These are phyloP conservation scores for Meyerozyma carpophila DNA, from an alignment of 1,139 yeast genomes.

Conservation along the genomic window DNA sequence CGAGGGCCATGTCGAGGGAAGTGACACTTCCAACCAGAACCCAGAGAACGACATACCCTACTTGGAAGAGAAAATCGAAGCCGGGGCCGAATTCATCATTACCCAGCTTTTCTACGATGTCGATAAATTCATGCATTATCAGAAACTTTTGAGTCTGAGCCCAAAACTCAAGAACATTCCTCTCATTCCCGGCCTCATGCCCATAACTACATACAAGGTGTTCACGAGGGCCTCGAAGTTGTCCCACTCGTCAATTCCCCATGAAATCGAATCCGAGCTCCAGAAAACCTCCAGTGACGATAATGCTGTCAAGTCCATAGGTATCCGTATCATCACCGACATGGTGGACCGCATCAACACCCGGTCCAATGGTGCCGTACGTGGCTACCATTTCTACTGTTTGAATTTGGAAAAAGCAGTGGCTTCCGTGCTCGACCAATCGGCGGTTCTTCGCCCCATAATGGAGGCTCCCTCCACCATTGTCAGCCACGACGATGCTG, in stretches of 20 bases:
- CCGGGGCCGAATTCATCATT: constrained; percentile 43
- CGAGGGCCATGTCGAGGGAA: constrained; percentile 90
- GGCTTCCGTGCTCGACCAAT: constrained; percentile 71
- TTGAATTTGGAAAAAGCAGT: constrained; percentile 86
- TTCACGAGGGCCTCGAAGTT: constrained; percentile 86
- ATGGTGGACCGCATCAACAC: constrained; percentile 54
- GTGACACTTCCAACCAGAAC: constrained; percentile 57
- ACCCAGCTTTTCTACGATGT: constrained; percentile 44
- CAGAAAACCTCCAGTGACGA: constrained; percentile 68
- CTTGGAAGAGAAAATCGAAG: constrained; percentile 48
- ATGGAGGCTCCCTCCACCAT: constrained; percentile 13
- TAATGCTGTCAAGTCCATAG: constrained; percentile 75
- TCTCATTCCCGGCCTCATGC: constrained; percentile 91
- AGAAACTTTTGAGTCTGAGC: constrained; percentile 23
- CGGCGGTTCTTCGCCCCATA: constrained; percentile 39
- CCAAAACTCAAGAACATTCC: constrained; percentile 43
- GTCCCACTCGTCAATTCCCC: constrained; percentile 85
- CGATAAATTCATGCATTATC: constrained; percentile 36
- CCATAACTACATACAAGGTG: constrained; percentile 84
- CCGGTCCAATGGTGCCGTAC: constrained; percentile 50
- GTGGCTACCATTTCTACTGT: constrained; percentile 88
- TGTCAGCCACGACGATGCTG: constrained; percentile 23
- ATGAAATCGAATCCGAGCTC: constrained; percentile 31
- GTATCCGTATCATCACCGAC: constrained; percentile 67
- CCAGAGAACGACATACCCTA: constrained; percentile 64